phyloP scores from a whole-genome alignment of 2,329 filamentous ascomycete species.

The Xylariaceae sp. region DNA sequence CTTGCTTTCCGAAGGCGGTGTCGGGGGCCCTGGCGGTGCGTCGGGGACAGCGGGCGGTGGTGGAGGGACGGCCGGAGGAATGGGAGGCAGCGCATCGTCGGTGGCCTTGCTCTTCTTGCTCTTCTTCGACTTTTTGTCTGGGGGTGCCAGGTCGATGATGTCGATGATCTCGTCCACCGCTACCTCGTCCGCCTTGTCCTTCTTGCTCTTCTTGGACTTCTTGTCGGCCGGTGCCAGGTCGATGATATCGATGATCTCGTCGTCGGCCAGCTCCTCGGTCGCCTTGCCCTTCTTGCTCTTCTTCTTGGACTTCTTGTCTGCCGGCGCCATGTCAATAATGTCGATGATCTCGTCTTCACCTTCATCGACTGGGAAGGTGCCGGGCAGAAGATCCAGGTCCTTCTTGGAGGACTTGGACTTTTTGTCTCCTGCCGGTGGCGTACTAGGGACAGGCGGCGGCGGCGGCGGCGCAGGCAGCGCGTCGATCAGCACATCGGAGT shows the following conservation, averaged over 20 bases:
- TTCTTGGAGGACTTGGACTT: conserved; percentile 31
- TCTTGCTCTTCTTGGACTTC: conserved; percentile 23
- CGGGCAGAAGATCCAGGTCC: conserved; percentile 27
- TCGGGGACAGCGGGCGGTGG: conserved; percentile 42
- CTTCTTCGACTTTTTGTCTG: conserved; percentile 27
- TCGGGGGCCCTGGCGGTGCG: conserved; percentile 36
- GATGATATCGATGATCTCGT: conserved; percentile 41
- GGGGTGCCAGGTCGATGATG: conserved; percentile 39
- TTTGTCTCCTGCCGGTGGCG: conserved; percentile 33
- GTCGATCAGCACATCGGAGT: conserved; percentile 26
- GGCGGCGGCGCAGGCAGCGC: conserved; percentile 30
- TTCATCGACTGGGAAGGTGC: conserved; percentile 23
- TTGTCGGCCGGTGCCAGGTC: conserved; percentile 36
- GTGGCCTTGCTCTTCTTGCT: conserved; percentile 28
- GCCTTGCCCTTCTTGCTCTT: conserved; percentile 39
- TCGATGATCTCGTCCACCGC: conserved; percentile 35
- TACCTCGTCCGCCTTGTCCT: conserved; percentile 28
- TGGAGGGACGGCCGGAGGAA: conserved; percentile 28
- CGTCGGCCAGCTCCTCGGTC: conserved; percentile 27
- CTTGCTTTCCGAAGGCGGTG: conserved; percentile 47
- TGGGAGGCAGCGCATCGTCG: conserved; percentile 21
- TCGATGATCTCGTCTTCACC: conserved; percentile 37
- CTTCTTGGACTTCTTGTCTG: conserved; percentile 29
- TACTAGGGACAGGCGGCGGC: conserved; percentile 29
- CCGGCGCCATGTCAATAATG: conserved; percentile 40